Conservation (phyloP, 2,329 filamentous ascomycete species). For the Xylariaceae sp. region DNA sequence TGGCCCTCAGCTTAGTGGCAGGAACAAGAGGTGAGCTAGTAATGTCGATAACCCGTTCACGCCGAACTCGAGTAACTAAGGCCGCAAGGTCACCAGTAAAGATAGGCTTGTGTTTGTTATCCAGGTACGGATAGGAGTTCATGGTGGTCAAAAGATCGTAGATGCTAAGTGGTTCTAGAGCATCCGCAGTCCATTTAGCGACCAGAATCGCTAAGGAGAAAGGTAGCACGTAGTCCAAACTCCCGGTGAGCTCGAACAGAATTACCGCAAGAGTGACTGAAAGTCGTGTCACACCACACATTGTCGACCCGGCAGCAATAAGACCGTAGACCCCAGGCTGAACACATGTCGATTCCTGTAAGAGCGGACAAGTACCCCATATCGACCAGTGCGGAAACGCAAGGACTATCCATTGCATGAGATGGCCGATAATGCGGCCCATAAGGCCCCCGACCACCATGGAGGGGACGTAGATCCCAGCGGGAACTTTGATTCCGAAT, state of each 20-base stretch:
- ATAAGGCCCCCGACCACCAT: constrained; percentile 97
- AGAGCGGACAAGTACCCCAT: constrained; percentile 75
- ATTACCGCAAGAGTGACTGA: constrained; percentile 95
- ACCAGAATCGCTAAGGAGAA: constrained; percentile 92
- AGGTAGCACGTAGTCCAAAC: constrained; percentile 90
- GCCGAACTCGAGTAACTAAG: constrained; percentile 77
- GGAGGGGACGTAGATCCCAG: constrained; percentile 96
- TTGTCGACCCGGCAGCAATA: constrained; percentile 92
- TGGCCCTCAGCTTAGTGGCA: constrained; percentile 76
- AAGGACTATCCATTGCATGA: constrained; percentile 81
- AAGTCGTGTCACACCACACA: constrained; percentile 94
- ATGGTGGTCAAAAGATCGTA: constrained; percentile 95
- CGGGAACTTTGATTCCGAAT: constrained; percentile 95
- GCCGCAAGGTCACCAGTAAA: constrained; percentile 89
- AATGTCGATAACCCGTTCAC: constrained; percentile 86
- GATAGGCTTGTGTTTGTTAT: constrained; percentile 90
- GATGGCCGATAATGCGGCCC: constrained; percentile 85
- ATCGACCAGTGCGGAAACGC: constrained; percentile 73
- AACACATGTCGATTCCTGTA: constrained; percentile 80
- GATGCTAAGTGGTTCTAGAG: constrained; percentile 91
- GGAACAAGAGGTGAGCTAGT: constrained; percentile 80
- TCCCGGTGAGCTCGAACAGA: constrained; percentile 93
- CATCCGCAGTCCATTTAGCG: constrained; percentile 98
- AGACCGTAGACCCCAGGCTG: constrained; percentile 97
- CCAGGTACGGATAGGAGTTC: constrained; percentile 97